Base-by-base conservation (phyloP, 78 protist genomes). In the Speleostelium caveatum region DNA sequence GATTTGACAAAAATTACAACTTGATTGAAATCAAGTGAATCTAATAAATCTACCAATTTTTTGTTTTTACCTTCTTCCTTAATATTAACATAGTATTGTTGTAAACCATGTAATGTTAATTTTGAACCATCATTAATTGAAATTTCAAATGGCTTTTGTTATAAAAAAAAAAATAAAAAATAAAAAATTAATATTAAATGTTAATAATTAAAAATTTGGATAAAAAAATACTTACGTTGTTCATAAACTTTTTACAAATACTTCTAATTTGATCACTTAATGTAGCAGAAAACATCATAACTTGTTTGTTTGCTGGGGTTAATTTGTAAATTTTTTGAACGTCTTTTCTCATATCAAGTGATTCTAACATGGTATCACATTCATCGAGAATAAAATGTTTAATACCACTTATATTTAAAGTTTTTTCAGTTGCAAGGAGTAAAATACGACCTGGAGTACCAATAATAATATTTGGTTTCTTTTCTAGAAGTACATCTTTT, bases 211-310 rank as follows among this genome's bases (percentile, higher is more conserved):
- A 21, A 36, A 65, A 12, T 30, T 32, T 36, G 22, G 8, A 24
- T 16, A 36, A 2, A 36, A 38, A 3, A 1, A 5, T 0, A 51
- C 92, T 22, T 77, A 92, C 96, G 68, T 95, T 85, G 61, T 73
- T 10, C 98, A 98, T 97, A 86, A 98, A 99, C 87, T 95, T 94
- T 94, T 75, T 94, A 96, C 98, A 96, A 24, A 96, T 63, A 22
- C 92, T 62, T 21, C 97, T 66, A 53, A 96, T 86, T 28, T 93
- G 96, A 41, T 95, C 60, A 26, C 94, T 3, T 42, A 99, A 95
- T n/a, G 99, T 99, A 7, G 99, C 99, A n/a, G 99, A 94, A 95
- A 98, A 99, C 99, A 99, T 99, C 99, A 98, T 96, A 63, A 98
- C 99, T 87, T 99, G 99, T 97, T 99, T 99, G 73, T 71, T 33